phyloP scores from a whole-genome alignment of 768 basidiomycete genomes.

The Butyriboletus loyo region DNA sequence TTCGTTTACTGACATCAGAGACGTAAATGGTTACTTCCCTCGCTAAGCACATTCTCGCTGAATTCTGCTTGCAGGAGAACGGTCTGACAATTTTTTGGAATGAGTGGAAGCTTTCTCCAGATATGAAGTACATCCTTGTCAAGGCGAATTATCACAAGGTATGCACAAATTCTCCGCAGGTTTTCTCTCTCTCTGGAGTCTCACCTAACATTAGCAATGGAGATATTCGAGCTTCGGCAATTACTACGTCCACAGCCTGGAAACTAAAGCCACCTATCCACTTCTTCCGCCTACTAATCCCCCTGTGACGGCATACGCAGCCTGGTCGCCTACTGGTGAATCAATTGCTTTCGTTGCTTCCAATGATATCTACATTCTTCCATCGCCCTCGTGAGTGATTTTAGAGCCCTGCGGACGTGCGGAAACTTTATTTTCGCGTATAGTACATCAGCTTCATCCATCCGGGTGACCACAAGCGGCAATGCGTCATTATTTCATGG shows the following conservation, averaged over 20 bases:
- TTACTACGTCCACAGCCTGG: conserved; percentile 87
- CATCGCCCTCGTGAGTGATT: conserved; percentile 56
- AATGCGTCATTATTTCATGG: conserved; percentile 88
- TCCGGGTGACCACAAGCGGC: conserved; percentile 80
- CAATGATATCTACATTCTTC: conserved; percentile 88
- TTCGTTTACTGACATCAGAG: conserved; percentile 52
- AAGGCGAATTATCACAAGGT: conserved; percentile 76
- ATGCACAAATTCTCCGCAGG: conserved; percentile 1
- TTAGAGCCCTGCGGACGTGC: not conserved
- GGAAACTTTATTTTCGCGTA: conserved; percentile 7
- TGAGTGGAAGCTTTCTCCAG: conserved; percentile 82
- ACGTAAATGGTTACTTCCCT: conserved; percentile 43
- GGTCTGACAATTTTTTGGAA: conserved; percentile 50
- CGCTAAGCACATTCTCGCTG: not conserved
- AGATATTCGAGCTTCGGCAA: conserved; percentile 87
- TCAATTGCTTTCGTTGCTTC: conserved; percentile 81
- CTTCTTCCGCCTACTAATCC: conserved; percentile 67
- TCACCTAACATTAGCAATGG: conserved; percentile 72
- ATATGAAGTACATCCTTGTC: conserved; percentile 87
- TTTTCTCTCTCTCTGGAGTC: not conserved
- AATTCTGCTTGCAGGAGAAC: conserved; percentile 42
- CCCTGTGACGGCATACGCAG: conserved; percentile 72
- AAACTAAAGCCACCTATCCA: conserved; percentile 63
- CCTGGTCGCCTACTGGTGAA: conserved; percentile 82
- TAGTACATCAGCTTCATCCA: conserved; percentile 43